phyloP scores from a whole-genome alignment of 208 protist genomes.

The Leishmania amazonensis region DNA sequence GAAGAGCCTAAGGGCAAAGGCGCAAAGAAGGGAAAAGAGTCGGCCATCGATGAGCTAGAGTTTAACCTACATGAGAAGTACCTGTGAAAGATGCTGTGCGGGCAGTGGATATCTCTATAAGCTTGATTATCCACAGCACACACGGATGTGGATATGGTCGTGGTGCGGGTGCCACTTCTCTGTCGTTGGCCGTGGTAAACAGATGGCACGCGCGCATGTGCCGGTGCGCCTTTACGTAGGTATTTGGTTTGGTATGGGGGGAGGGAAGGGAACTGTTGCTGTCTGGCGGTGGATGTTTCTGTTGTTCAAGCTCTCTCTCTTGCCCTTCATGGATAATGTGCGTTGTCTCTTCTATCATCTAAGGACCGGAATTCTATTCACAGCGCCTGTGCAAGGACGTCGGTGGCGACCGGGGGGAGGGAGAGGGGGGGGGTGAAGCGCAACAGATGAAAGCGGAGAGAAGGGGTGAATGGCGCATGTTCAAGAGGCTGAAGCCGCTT shows the following conservation, averaged over 20 bases:
- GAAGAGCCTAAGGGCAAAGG: conserved; percentile 26
- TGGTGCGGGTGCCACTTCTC: conserved; percentile 1
- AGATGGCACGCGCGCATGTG: neutral
- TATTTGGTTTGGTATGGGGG: neutral
- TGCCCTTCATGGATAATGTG: neutral
- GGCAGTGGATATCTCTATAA: neutral
- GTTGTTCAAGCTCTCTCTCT: neutral
- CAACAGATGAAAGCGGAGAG: neutral
- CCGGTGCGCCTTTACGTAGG: neutral
- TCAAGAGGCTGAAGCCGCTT: neutral
- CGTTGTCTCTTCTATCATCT: neutral
- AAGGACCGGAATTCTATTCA: neutral
- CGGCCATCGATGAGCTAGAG: conserved; percentile 38
- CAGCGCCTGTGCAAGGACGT: neutral
- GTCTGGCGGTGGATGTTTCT: neutral
- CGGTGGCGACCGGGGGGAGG: neutral
- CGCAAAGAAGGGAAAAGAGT: conserved; percentile 30
- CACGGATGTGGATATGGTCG: neutral
- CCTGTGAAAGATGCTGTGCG: conserved; percentile 7
- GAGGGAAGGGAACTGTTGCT: neutral
- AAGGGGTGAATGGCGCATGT: neutral
- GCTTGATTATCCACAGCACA: neutral
- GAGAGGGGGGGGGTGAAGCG: too few relatives aligned
- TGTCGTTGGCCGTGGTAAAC: neutral
- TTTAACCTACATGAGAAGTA: conserved; percentile 37